Base-by-base conservation (phyloP, 2,329 filamentous ascomycete genomes). In the Diaporthe citrichinensis region DNA sequence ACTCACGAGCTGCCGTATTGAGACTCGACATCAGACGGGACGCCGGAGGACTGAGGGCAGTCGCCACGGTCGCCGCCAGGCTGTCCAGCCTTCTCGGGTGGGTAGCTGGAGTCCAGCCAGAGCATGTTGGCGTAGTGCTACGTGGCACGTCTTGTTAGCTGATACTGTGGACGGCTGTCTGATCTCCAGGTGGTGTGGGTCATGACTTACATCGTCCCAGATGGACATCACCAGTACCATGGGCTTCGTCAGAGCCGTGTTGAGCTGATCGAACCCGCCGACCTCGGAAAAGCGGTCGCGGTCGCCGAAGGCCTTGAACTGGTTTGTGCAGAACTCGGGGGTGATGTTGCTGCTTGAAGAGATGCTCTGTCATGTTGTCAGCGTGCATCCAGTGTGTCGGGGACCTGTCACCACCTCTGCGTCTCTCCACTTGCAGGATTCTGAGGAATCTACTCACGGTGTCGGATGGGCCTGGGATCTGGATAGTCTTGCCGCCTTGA, bases 201-300 rank as follows among this genome's bases (percentile, higher is more conserved):
- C 31, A 39, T 44, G 8, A 72, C 75, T 67, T 28, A 76, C 72
- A 53, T 93, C 91, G 79, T 92, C 90, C 89, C 89, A 91, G 78
- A 91, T 85, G 46, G 85, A 88, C 87, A 92, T 87, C 79, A 92
- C 90, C 25, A 93, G 86, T 44, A 92, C 91, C 88, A 92, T 90
- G 59, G 90, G 91, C 74, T 87, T 79, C 9, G 82, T 82, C 68
- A 92, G 82, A 31, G 89, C 90, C 3, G 85, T 78, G 78, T 87
- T 87, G 86, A 92, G 90, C 41, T 81, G 81, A 14, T 84, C 80
- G 77, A 91, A 81, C 28, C 91, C 91, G 59, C 91, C 91, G 61
- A 88, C 84, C 69, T 85, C 80, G 62, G 82, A 81, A 84, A 91
- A 93, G 75, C 85, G 82, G 79, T 89, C 83, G 31, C 84, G 84